These are phyloP conservation scores for Nemania sp. DNA, from an alignment of 2,329 filamentous ascomycete genomes.

Conservation along the genomic window DNA sequence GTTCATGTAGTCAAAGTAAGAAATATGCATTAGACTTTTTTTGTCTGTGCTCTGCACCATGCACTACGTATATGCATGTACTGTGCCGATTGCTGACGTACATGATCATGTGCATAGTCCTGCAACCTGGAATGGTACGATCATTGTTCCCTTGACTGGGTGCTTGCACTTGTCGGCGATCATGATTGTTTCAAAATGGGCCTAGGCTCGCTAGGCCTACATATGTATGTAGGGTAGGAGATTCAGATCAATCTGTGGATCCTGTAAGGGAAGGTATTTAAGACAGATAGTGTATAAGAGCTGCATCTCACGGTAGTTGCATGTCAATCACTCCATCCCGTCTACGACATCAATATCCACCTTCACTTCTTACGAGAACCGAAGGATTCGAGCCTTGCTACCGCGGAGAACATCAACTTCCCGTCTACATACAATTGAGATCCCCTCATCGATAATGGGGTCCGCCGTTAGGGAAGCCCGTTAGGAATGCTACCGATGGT, in stretches of 20 bases:
- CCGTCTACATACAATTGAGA: background rate
- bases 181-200: background rate
- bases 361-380: background rate
- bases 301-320: background rate
- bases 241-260: background rate
- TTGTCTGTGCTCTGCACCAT: too few relatives aligned
- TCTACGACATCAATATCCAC: background rate
- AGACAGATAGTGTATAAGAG: background rate
- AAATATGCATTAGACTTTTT: background rate
- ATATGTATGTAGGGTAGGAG: too few relatives aligned
- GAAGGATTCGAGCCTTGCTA: background rate
- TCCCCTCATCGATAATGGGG: too few relatives aligned
- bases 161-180: background rate
- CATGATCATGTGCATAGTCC: background rate
- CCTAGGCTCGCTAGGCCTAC: background rate
- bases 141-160: background rate
- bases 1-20: slow-evolving; percentile 7
- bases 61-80: background rate
- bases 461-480: background rate
- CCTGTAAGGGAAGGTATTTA: background rate
- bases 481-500: background rate
- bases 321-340: background rate
- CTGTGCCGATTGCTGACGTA: background rate
- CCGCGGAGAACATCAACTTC: background rate
- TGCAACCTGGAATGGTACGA: background rate